phyloP scores from a whole-genome alignment of 169 alveolate species.

The Plasmodium gaboni region DNA sequence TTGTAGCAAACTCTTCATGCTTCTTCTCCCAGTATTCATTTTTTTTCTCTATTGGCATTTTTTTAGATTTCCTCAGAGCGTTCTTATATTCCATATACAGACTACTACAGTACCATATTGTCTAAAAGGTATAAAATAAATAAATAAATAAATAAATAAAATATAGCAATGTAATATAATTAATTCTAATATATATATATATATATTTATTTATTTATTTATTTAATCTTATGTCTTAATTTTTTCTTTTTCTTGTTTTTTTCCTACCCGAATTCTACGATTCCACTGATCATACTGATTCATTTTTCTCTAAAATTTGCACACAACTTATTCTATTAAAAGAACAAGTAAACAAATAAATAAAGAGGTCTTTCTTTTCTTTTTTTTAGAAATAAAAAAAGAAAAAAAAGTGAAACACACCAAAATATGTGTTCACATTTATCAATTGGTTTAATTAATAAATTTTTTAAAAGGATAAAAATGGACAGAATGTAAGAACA shows the following conservation, averaged over 20 bases:
- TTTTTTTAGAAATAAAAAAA: background rate
- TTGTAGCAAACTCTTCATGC: slow-evolving; percentile 91
- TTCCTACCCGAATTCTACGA: slow-evolving; percentile 55
- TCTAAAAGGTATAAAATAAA: slow-evolving; percentile 63
- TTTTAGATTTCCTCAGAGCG: slow-evolving; percentile 86
- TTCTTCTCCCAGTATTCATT: slow-evolving; percentile 91
- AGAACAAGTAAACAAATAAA: background rate
- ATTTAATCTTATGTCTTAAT: background rate
- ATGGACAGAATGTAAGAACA: slow-evolving; percentile 1
- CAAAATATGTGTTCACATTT: slow-evolving; percentile 8
- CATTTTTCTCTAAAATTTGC: slow-evolving; percentile 18
- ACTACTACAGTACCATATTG: slow-evolving; percentile 90
- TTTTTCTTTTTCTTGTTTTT: background rate
- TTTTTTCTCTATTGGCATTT: slow-evolving; percentile 84
- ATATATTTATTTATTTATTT: slow-evolving; percentile 4
- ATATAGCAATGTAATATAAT: no score
- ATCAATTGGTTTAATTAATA: background rate
- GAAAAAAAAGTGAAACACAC: slow-evolving; percentile 11
- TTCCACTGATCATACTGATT: slow-evolving; percentile 72
- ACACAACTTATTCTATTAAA: background rate
- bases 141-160: no score
- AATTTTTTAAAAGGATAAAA: slow-evolving; percentile 1
- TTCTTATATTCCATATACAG: slow-evolving; percentile 87
- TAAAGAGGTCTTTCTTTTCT: background rate
- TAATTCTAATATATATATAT: no score